Evolutionary conservation across 164 flowering plant genomes (phyloP).

Genomic region (Platanus orientalis): DNA sequence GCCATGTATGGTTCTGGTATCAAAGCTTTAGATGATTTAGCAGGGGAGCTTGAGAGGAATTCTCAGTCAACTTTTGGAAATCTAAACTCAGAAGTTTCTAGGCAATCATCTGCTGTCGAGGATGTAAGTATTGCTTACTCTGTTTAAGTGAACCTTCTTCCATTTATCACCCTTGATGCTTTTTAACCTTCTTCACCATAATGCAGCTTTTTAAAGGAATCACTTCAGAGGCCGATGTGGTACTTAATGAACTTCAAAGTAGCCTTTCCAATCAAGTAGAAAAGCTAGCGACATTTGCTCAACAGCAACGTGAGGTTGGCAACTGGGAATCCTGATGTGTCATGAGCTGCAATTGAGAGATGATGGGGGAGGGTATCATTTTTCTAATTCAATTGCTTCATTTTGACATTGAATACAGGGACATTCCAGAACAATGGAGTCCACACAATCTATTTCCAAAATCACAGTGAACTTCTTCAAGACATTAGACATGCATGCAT

Average conservation of each 20-base stretch:
- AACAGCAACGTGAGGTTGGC: constrained; percentile 75
- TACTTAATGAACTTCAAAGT: constrained; percentile 75
- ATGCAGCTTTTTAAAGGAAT: constrained; percentile 74
- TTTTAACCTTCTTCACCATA: constrained; percentile 17
- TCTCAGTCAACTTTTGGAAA: constrained; percentile 59
- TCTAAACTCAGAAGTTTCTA: constrained; percentile 73
- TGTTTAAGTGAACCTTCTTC: not conserved
- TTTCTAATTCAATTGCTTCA: not conserved
- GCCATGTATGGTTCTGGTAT: constrained; percentile 74
- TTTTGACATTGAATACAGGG: constrained; percentile 43
- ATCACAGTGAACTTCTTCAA: constrained; percentile 43
- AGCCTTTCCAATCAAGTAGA: constrained; percentile 66
- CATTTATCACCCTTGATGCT: constrained; percentile 1
- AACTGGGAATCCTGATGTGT: constrained; percentile 6
- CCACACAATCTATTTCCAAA: constrained; percentile 74
- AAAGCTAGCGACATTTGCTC: constrained; percentile 65
- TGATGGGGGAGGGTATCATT: not conserved
- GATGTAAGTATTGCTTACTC: constrained; percentile 43
- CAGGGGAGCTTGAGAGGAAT: constrained; percentile 78
- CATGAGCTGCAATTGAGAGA: constrained; percentile 6
- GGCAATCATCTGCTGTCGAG: constrained; percentile 69
- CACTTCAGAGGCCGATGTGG: constrained; percentile 69
- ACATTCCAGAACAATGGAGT: constrained; percentile 69
- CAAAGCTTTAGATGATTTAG: constrained; percentile 69
- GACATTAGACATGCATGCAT: constrained; percentile 56